Conservation (phyloP, 257 asterid species). For the Nicotiana otophora region DNA sequence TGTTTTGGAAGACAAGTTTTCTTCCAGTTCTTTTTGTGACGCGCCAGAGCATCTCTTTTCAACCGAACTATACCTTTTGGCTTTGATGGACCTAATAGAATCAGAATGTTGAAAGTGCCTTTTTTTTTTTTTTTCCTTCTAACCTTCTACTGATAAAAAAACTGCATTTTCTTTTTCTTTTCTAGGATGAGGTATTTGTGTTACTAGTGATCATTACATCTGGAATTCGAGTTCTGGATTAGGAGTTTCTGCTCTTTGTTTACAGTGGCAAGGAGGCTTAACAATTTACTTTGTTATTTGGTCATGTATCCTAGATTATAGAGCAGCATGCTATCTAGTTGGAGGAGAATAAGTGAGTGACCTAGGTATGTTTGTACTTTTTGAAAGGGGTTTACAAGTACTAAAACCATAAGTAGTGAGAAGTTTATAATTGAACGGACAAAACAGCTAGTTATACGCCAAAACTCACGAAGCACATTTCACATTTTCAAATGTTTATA, state of each 20-base stretch:
- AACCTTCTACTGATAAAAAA: no score
- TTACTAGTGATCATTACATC: not conserved
- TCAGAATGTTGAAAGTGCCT: not conserved
- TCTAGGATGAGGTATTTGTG: not conserved
- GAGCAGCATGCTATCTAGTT: not conserved
- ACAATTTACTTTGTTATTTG: not conserved
- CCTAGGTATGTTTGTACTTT: not conserved
- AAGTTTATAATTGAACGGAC: not conserved
- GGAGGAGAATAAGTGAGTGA: not conserved
- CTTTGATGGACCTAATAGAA: not conserved
- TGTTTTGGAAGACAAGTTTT: not conserved
- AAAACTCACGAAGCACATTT: not conserved
- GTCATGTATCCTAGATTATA: not conserved
- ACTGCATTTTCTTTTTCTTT: not conserved
- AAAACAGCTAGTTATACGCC: not conserved
- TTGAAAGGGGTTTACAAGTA: not conserved
- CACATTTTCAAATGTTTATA: not conserved
- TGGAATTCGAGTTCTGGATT: not conserved
- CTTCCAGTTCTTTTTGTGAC: not conserved
- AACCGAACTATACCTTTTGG: not conserved
- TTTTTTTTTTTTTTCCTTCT: not conserved
- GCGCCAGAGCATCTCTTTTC: not conserved
- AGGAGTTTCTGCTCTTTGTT: not conserved
- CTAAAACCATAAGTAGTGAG: not conserved
- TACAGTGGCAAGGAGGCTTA: not conserved